phyloP scores from a whole-genome alignment of 352 stramenopile species.

The Hyaloperonospora brassicae region DNA sequence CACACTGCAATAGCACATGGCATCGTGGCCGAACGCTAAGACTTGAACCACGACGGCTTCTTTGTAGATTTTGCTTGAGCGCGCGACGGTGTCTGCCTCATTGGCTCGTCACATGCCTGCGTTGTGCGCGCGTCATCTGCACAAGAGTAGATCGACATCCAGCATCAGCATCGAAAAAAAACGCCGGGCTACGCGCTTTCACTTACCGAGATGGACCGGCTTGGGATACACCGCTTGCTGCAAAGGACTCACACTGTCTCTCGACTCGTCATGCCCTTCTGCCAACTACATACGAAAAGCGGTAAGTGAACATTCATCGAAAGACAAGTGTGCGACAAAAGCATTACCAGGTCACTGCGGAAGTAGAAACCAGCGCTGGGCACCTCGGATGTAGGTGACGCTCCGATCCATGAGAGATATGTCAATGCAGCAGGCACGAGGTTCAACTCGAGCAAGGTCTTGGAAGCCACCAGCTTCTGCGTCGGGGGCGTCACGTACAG shows the following conservation, averaged over 20 bases:
- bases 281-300: conserved; percentile 21
- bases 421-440: conserved; percentile 68
- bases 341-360: conserved; percentile 44
- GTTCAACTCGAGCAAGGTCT: conserved; percentile 58
- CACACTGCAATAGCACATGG: background rate
- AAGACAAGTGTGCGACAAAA: background rate
- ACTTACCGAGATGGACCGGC: conserved; percentile 37
- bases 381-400: conserved; percentile 13
- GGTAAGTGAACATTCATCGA: background rate
- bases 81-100: conserved; percentile 18
- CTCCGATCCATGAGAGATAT: conserved; percentile 69
- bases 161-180: conserved; percentile 8
- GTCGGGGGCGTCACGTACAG: conserved; percentile 74
- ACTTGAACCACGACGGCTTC: conserved; percentile 72
- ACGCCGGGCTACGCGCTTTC: background rate
- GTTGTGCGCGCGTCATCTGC: conserved; percentile 24
- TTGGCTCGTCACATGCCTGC: conserved; percentile 23
- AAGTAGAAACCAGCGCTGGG: conserved; percentile 45
- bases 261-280: conserved; percentile 32
- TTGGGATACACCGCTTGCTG: conserved; percentile 37
- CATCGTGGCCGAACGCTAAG: conserved; percentile 23
- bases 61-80: conserved; percentile 36
- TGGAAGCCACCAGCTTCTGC: conserved; percentile 46
- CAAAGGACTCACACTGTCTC: conserved; percentile 24
- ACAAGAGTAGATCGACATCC: conserved; percentile 4